Conservation (phyloP, 1,284 basidiomycete genomes). For the Fomitopsis palustris region DNA sequence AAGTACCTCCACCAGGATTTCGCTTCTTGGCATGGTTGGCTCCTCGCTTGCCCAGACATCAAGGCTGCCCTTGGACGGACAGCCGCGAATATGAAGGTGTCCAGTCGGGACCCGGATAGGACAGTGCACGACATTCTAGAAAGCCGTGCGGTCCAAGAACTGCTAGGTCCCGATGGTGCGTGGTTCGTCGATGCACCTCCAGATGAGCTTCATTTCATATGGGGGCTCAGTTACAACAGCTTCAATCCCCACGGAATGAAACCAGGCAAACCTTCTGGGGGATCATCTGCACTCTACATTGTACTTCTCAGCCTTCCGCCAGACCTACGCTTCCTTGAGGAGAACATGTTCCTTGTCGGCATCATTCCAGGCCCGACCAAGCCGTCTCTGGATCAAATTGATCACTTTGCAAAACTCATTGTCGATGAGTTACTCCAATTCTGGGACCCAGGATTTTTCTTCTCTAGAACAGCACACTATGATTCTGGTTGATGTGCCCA, state of each 20-base stretch:
- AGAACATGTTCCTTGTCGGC: conserved; percentile 27
- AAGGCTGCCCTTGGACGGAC: no score
- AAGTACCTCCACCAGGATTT: background rate
- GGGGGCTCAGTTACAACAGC: conserved; percentile 14
- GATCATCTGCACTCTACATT: conserved; percentile 17
- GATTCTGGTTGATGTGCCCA: conserved; percentile 24
- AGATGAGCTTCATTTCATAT: conserved; percentile 2
- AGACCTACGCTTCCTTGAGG: conserved; percentile 21
- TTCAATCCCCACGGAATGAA: conserved; percentile 20
- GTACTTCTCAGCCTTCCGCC: conserved; percentile 26
- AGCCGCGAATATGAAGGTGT: no score
- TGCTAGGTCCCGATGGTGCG: background rate
- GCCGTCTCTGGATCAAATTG: conserved; percentile 30
- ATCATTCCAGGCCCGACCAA: conserved; percentile 34
- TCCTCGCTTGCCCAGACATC: no score
- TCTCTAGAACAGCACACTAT: conserved; percentile 23
- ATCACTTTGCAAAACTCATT: conserved; percentile 31
- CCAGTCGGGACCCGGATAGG: no score
- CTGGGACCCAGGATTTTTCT: conserved; percentile 28
- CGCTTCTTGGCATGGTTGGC: no score
- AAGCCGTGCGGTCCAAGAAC: background rate
- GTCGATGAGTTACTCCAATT: conserved; percentile 30
- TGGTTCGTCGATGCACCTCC: conserved; percentile 8
- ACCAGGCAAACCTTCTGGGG: conserved; percentile 11
- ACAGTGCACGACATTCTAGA: background rate